Conservation (phyloP, 495 filamentous ascomycete species). For the Geoglossum glabrum region DNA sequence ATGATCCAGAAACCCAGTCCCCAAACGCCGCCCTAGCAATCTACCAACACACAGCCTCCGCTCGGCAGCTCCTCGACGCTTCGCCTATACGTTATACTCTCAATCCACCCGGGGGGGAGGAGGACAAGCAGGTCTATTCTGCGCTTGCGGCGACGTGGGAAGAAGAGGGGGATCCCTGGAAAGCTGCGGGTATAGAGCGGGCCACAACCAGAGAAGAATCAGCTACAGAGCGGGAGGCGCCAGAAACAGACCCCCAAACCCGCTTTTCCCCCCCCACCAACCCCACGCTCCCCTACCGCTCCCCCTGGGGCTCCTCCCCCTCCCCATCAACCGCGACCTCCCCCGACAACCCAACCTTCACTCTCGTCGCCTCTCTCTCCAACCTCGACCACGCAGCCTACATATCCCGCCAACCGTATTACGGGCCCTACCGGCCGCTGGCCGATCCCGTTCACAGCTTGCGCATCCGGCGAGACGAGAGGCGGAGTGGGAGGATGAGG, state of each 20-base stretch:
- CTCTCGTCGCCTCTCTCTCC: background rate
- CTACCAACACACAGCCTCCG: constrained; percentile 18
- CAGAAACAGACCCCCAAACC: background rate
- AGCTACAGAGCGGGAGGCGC: background rate
- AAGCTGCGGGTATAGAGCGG: background rate
- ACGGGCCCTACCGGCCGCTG: constrained; percentile 1
- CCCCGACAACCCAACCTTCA: background rate
- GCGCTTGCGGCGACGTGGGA: background rate
- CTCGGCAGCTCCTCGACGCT: constrained; percentile 16
- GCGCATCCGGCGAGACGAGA: background rate
- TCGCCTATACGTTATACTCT: constrained; percentile 15
- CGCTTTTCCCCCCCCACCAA: background rate
- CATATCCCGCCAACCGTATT: constrained; percentile 20
- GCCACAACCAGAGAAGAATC: too few species aligned
- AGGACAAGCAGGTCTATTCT: background rate
- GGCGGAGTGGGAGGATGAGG: background rate
- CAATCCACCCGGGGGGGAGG: background rate
- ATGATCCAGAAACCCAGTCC: constrained; percentile 18
- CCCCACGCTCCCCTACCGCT: background rate
- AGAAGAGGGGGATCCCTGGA: background rate
- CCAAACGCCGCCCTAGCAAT: constrained; percentile 23
- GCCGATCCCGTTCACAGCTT: background rate
- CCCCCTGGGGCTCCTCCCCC: constrained; percentile 7
- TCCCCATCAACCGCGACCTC: constrained; percentile 10
- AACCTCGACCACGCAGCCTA: constrained; percentile 17